These are phyloP conservation scores for Populus euphratica DNA, from an alignment of 345 rosid species.

Conservation along the genomic window DNA sequence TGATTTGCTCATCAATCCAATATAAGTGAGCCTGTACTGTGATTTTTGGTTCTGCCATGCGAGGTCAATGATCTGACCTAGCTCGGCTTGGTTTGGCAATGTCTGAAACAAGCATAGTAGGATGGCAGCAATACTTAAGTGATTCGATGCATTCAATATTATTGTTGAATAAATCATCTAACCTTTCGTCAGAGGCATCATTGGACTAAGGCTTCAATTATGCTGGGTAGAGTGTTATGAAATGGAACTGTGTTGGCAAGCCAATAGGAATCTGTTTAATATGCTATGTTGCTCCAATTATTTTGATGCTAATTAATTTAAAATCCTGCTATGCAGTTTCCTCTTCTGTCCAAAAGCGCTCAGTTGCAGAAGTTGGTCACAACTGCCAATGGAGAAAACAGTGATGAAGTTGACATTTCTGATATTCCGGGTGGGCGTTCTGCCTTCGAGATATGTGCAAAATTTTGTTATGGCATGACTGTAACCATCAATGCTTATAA, in stretches of 20 bases:
- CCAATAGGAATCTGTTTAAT: background rate
- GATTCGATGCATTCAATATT: background rate
- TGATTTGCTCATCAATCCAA: background rate
- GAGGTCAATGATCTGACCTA: background rate
- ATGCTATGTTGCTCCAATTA: background rate
- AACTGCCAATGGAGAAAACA: slow-evolving; percentile 37
- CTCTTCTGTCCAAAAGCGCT: slow-evolving; percentile 74
- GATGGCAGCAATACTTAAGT: background rate
- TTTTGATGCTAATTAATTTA: slow-evolving; percentile 12
- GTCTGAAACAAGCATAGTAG: background rate
- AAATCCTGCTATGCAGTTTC: slow-evolving; percentile 51
- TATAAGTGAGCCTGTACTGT: background rate
- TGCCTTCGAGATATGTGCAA: slow-evolving; percentile 80
- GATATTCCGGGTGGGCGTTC: slow-evolving; percentile 76
- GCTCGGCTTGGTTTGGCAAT: background rate
- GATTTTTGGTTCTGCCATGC: background rate
- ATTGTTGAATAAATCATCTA: background rate
- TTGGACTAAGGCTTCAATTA: background rate
- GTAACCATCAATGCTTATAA: slow-evolving; percentile 79
- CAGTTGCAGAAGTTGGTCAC: slow-evolving; percentile 58
- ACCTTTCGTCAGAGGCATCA: background rate
- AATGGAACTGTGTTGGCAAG: background rate
- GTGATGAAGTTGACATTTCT: slow-evolving; percentile 53
- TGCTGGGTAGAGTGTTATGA: background rate
- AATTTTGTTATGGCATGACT: slow-evolving; percentile 80